phyloP scores from a whole-genome alignment of 345 rosid species.

The Brassica incana region DNA sequence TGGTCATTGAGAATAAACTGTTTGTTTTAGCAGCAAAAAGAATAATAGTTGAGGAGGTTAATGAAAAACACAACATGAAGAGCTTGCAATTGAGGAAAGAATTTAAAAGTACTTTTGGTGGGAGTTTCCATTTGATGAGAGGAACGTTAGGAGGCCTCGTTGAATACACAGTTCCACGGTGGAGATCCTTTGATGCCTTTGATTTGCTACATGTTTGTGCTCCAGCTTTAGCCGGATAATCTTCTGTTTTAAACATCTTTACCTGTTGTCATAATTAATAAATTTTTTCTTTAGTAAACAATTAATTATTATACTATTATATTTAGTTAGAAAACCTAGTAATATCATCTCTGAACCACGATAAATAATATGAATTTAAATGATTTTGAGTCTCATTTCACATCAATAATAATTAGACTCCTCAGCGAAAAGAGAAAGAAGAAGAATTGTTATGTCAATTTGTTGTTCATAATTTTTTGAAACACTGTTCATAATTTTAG shows the following conservation, averaged over 20 bases:
- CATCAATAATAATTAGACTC: neutral
- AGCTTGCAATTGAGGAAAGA: neutral
- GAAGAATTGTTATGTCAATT: neutral
- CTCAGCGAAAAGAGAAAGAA: neutral
- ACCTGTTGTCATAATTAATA: conserved; percentile 38
- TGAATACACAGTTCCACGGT: conserved; percentile 17
- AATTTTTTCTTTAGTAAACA: no score
- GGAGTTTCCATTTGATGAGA: conserved; percentile 47
- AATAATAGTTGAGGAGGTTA: neutral
- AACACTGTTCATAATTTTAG: no score
- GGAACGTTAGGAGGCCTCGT: conserved; percentile 17
- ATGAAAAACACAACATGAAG: neutral
- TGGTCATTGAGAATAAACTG: conserved; percentile 41
- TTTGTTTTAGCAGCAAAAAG: neutral
- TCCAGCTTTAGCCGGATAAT: conserved; percentile 52
- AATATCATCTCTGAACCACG: neutral
- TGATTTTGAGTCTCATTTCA: neutral
- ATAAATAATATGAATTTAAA: no score
- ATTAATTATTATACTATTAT: no score
- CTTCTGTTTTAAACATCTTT: conserved; percentile 45
- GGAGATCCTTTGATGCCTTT: conserved; percentile 27
- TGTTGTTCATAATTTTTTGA: no score
- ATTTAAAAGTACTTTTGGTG: conserved; percentile 45
- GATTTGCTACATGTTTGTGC: conserved; percentile 8
- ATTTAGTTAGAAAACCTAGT: neutral